These are phyloP conservation scores for Articulospora tetracladia DNA, from an alignment of 495 filamentous ascomycete species.

Conservation along the genomic window DNA sequence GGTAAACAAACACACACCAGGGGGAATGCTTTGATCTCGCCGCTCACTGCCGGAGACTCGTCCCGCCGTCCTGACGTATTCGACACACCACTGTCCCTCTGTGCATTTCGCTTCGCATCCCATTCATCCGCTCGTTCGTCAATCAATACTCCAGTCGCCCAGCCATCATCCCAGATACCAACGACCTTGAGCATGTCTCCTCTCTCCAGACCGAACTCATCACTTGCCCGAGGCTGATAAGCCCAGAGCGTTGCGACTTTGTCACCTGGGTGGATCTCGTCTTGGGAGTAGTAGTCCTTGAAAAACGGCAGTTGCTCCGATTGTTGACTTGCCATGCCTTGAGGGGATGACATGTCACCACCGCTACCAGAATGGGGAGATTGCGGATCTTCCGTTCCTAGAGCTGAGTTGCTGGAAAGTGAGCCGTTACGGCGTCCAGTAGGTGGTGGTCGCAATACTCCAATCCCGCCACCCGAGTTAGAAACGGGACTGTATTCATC, in stretches of 20 bases:
- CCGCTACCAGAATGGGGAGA: slow-evolving; percentile 72
- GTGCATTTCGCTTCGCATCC: slow-evolving; percentile 67
- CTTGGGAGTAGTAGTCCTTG: slow-evolving; percentile 98
- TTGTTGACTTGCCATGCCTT: slow-evolving; percentile 79
- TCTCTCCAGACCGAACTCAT: slow-evolving; percentile 91
- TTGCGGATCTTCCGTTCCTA: slow-evolving; percentile 65
- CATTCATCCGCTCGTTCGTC: slow-evolving; percentile 85
- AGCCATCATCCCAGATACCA: slow-evolving; percentile 99
- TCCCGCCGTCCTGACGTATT: slow-evolving; percentile 65
- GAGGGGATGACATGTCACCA: slow-evolving; percentile 76
- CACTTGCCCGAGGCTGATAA: slow-evolving; percentile 87
- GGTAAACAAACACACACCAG: slow-evolving; percentile 96
- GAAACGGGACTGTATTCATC: slow-evolving; percentile 79
- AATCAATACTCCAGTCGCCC: slow-evolving; percentile 89
- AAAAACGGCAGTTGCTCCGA: slow-evolving; percentile 94
- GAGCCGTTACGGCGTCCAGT: slow-evolving; percentile 78
- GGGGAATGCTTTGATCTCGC: slow-evolving; percentile 97
- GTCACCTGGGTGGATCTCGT: slow-evolving; percentile 91
- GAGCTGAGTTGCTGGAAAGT: slow-evolving; percentile 78
- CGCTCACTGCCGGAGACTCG: slow-evolving; percentile 62
- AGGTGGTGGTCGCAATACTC: slow-evolving; percentile 53
- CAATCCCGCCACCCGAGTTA: slow-evolving; percentile 47
- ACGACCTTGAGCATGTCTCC: slow-evolving; percentile 99
- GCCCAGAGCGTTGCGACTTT: slow-evolving; percentile 93
- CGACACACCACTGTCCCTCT: slow-evolving; percentile 92